These are phyloP conservation scores for Botrytis porri DNA, from an alignment of 2,329 filamentous ascomycete species.

Conservation along the genomic window DNA sequence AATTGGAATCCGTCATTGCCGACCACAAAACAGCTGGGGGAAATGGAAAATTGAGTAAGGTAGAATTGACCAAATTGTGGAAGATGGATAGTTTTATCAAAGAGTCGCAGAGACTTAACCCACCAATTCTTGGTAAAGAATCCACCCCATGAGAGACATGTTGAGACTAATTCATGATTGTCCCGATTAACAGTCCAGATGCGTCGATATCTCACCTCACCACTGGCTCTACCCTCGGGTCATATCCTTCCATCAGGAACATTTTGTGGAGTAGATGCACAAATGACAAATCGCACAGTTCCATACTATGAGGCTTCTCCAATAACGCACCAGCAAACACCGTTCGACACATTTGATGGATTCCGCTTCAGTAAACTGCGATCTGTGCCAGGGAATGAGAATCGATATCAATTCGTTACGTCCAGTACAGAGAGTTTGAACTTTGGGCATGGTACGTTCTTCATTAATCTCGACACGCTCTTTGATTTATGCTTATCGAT, in stretches of 20 bases:
- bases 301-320: constrained; percentile 19
- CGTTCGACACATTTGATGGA: constrained; percentile 29
- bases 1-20: not conserved
- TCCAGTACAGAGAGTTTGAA: constrained; percentile 37
- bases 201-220: constrained; percentile 22
- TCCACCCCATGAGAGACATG: not conserved
- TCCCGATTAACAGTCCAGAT: not conserved
- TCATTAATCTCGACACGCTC: not conserved
- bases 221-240: constrained; percentile 37
- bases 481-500: not conserved
- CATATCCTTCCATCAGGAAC: constrained; percentile 35
- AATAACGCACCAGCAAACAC: constrained; percentile 2
- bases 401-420: constrained; percentile 39
- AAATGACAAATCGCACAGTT: constrained; percentile 13
- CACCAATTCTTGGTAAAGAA: constrained; percentile 23
- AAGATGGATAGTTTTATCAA: constrained; percentile 21
- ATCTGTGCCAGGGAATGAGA: constrained; percentile 29
- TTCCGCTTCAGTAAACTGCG: constrained; percentile 32
- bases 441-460: constrained; percentile 42
- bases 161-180: not conserved
- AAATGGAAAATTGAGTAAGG: constrained; percentile 11
- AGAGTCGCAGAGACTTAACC: constrained; percentile 11
- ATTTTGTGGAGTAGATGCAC: constrained; percentile 1
- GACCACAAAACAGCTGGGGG: constrained; percentile 28
- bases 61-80: constrained; percentile 10